Percentiles rank a stretch among this genome's conserved stretches.
Evolutionary conservation across 768 basidiomycete genomes (phyloP).

Genomic region (Trichaptum fuscoviolaceum): DNA sequence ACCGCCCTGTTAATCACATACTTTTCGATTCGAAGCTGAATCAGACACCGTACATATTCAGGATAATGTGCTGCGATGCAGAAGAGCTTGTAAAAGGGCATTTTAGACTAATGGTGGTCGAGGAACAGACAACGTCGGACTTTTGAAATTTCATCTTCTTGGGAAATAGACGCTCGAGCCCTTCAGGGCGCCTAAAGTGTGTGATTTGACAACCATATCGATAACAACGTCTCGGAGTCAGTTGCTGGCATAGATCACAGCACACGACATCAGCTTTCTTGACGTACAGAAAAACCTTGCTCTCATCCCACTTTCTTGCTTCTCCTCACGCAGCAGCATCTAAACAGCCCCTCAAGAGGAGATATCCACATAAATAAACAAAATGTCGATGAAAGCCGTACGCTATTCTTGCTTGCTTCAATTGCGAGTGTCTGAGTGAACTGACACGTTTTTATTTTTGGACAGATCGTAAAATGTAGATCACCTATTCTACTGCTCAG

Average conservation of each 20-base stretch:
- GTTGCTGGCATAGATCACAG: background rate
- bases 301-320: background rate
- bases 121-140: slow-evolving; percentile 34
- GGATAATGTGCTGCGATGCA: slow-evolving; percentile 75
- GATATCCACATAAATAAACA: background rate
- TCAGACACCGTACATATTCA: slow-evolving; percentile 54
- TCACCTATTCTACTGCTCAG: slow-evolving; percentile 9
- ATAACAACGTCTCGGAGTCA: background rate
- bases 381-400: slow-evolving; percentile 76
- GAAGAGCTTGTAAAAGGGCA: slow-evolving; percentile 87
- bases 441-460: background rate
- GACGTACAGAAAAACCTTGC: background rate
- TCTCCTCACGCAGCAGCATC: background rate
- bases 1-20: background rate
- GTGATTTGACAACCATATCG: background rate
- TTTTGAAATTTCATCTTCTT: background rate
- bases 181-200: background rate
- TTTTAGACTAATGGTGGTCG: slow-evolving; percentile 39
- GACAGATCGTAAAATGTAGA: slow-evolving; percentile 32
- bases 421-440: background rate
- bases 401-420: slow-evolving; percentile 21
- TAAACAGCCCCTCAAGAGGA: background rate
- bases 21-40: background rate
- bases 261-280: background rate
- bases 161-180: background rate